These are phyloP conservation scores for Ophiostoma triangulosporum DNA, from an alignment of 2,329 filamentous ascomycete genomes.

Conservation along the genomic window DNA sequence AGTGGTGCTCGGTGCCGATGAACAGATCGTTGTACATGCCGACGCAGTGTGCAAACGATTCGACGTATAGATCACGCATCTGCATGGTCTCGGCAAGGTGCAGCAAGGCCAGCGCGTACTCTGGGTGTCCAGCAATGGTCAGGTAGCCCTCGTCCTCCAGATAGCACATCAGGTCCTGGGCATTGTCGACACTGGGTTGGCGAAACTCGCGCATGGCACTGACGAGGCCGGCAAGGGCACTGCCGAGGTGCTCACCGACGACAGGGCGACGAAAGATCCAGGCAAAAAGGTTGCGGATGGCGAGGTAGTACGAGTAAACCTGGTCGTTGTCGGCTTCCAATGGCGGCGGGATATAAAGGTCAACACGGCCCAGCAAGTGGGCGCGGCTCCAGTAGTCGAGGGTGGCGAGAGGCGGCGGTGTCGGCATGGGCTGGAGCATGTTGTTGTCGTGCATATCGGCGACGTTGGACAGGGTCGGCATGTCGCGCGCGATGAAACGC, in stretches of 20 bases:
- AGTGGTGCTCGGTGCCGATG: constrained; percentile 45
- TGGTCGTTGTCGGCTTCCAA: constrained; percentile 36
- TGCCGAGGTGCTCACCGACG: constrained; percentile 53
- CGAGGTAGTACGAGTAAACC: constrained; percentile 49
- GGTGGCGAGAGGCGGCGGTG: constrained; percentile 16
- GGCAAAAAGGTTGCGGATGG: constrained; percentile 63
- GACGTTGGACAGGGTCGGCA: constrained; percentile 9
- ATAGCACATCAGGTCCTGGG: constrained; percentile 49
- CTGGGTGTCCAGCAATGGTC: constrained; percentile 49
- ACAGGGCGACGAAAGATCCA: constrained; percentile 52
- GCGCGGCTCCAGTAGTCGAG: constrained; percentile 12
- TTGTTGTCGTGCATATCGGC: constrained; percentile 1
- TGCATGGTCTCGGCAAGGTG: constrained; percentile 54
- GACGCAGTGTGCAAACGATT: constrained; percentile 65
- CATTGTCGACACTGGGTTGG: constrained; percentile 37
- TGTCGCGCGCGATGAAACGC: constrained; percentile 29
- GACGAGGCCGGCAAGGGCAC: constrained; percentile 49
- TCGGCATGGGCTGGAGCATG: constrained; percentile 11
- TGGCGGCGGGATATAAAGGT: constrained; percentile 60
- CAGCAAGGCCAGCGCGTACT: constrained; percentile 55
- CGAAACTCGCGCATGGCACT: constrained; percentile 52
- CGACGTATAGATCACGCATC: constrained; percentile 51
- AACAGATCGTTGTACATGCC: constrained; percentile 57
- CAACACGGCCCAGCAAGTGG: constrained; percentile 23
- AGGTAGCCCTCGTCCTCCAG: constrained; percentile 57